Evolutionary conservation across 139 green algal species (phyloP).

Genomic region (Limnomonas spitsbergensis): DNA sequence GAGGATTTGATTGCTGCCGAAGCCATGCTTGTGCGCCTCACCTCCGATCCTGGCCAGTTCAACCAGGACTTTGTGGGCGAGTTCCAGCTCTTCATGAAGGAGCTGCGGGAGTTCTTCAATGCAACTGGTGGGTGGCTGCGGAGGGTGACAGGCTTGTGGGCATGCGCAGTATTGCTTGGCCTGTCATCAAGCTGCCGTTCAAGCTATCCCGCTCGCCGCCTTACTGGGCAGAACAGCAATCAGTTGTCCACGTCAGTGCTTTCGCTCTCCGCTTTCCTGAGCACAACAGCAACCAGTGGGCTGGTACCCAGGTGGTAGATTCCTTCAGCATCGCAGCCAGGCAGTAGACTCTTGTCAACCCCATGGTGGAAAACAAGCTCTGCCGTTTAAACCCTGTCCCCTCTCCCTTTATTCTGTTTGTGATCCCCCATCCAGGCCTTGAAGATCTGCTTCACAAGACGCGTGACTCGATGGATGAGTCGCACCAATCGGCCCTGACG

Average conservation of each 20-base stretch:
- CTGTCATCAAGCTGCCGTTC: neutral
- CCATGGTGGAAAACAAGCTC: no score
- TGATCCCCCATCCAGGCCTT: constrained; percentile 47
- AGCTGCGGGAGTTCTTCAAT: constrained; percentile 98
- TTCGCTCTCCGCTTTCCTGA: no score
- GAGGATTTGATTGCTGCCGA: constrained; percentile 96
- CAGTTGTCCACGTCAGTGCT: no score
- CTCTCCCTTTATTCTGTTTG: no score
- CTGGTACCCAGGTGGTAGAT: no score
- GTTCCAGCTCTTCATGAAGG: constrained; percentile 82
- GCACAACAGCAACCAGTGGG: no score
- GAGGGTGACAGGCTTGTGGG: neutral
- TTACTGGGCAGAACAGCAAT: no score
- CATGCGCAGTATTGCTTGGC: neutral
- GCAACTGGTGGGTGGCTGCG: constrained; percentile 46
- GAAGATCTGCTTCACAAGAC: constrained; percentile 55
- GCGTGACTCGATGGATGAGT: constrained; percentile 54
- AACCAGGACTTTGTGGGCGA: constrained; percentile 79
- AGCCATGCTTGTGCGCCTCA: constrained; percentile 80
- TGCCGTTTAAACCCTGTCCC: no score
- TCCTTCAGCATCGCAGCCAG: no score
- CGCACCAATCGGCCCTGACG: constrained; percentile 17
- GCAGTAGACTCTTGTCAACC: no score
- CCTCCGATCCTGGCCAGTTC: constrained; percentile 57
- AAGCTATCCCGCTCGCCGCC: no score